These are phyloP conservation scores for Saksenaea oblongispora DNA, from an alignment of 371 early-diverging fungal genomes.

Conservation along the genomic window DNA sequence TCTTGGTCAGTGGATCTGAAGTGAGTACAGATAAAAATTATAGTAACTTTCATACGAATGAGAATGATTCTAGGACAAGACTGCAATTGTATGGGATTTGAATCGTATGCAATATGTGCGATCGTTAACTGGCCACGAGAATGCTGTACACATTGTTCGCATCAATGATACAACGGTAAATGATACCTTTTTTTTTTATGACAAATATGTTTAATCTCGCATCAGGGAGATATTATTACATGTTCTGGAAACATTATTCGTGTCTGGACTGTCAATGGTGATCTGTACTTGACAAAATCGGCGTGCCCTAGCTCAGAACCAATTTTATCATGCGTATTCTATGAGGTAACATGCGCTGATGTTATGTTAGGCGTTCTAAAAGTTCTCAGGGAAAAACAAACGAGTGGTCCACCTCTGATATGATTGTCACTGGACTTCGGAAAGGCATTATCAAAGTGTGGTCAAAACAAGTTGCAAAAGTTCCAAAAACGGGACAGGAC, in stretches of 20 bases:
- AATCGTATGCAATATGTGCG: constrained; percentile 70
- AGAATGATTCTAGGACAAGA: constrained; percentile 52
- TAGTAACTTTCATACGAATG: background rate
- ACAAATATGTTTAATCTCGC: background rate
- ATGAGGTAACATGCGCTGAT: constrained; percentile 39
- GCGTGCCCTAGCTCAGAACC: constrained; percentile 59
- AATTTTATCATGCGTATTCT: constrained; percentile 59
- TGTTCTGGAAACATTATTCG: constrained; percentile 62
- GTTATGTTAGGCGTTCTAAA: background rate
- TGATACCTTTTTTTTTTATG: background rate
- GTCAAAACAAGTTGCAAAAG: constrained; percentile 38
- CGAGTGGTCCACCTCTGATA: constrained; percentile 40
- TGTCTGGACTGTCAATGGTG: constrained; percentile 78
- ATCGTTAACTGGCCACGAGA: constrained; percentile 60
- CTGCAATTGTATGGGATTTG: constrained; percentile 76
- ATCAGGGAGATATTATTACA: constrained; percentile 72
- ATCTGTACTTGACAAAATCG: constrained; percentile 58
- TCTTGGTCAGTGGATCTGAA: constrained; percentile 70
- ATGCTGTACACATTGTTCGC: constrained; percentile 53
- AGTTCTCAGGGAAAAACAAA: constrained; percentile 44
- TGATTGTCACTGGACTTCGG: constrained; percentile 64
- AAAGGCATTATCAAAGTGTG: constrained; percentile 56
- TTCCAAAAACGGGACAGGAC: constrained; percentile 25
- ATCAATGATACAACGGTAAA: constrained; percentile 64
- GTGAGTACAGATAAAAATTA: constrained; percentile 28